These are phyloP conservation scores for Fonsecaea erecta DNA, from an alignment of 2,329 filamentous ascomycete species.

Conservation along the genomic window DNA sequence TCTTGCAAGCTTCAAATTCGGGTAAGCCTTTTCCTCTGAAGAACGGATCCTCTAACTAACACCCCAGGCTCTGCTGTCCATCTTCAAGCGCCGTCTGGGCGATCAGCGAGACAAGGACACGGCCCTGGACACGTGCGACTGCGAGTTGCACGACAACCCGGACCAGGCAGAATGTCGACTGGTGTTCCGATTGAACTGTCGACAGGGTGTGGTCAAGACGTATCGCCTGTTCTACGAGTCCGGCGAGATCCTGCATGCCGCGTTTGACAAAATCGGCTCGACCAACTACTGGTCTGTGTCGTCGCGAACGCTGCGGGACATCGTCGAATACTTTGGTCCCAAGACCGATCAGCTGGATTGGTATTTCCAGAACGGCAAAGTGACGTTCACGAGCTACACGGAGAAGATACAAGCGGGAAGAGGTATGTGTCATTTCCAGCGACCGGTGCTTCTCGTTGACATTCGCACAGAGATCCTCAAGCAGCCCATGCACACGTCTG, in stretches of 20 bases:
- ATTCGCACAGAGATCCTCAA: slow-evolving; percentile 61
- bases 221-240: slow-evolving; percentile 69
- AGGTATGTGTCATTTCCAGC: slow-evolving; percentile 45
- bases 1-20: slow-evolving; percentile 37
- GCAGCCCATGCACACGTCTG: slow-evolving; percentile 67
- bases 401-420: slow-evolving; percentile 67
- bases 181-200: slow-evolving; percentile 66
- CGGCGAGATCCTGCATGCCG: slow-evolving; percentile 65
- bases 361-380: slow-evolving; percentile 61
- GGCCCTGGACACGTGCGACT: slow-evolving; percentile 65
- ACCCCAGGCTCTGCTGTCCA: slow-evolving; percentile 60
- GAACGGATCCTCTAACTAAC: too few species aligned
- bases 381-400: slow-evolving; percentile 68
- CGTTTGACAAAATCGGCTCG: slow-evolving; percentile 63
- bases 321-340: slow-evolving; percentile 67
- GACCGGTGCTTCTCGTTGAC: slow-evolving; percentile 2
- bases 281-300: slow-evolving; percentile 65
- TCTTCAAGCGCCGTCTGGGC: slow-evolving; percentile 63
- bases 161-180: slow-evolving; percentile 65
- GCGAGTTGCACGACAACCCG: slow-evolving; percentile 61
- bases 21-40: slow-evolving; percentile 16
- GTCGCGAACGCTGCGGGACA: slow-evolving; percentile 62
- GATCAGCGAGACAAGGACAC: slow-evolving; percentile 63
- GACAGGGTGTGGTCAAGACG: slow-evolving; percentile 67
- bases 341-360: slow-evolving; percentile 69